phyloP scores from a whole-genome alignment of 2,329 filamentous ascomycete species.

The Tolypocladium sp. region DNA sequence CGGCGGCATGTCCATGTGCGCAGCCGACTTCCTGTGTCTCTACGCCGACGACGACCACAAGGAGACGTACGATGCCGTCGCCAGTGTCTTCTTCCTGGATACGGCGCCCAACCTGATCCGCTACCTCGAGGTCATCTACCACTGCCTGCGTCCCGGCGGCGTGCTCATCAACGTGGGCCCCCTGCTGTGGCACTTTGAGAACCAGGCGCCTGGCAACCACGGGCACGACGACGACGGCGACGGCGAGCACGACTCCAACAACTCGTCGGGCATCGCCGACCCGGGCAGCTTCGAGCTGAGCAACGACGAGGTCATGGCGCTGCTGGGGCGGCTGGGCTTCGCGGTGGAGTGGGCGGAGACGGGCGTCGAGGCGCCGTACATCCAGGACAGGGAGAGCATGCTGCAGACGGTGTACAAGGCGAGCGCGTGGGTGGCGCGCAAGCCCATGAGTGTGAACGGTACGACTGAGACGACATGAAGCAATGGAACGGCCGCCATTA shows the following conservation, averaged over 20 bases:
- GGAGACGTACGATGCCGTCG: conserved; percentile 67
- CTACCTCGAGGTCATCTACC: conserved; percentile 75
- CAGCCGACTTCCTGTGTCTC: conserved; percentile 84
- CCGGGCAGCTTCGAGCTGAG: conserved; percentile 85
- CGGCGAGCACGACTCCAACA: conserved; percentile 37
- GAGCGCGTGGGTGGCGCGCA: conserved; percentile 79
- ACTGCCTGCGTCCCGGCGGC: conserved; percentile 70
- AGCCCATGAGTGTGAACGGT: conserved; percentile 28
- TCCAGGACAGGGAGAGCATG: conserved; percentile 79
- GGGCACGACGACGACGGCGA: conserved; percentile 42
- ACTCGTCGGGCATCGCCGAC: conserved; percentile 66
- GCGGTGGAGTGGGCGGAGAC: conserved; percentile 54
- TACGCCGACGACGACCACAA: conserved; percentile 59
- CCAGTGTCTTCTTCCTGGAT: conserved; percentile 92
- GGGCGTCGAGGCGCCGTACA: conserved; percentile 68
- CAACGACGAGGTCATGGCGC: conserved; percentile 73
- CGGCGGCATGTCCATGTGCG: conserved; percentile 83
- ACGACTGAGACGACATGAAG: background rate
- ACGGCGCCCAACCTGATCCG: conserved; percentile 88
- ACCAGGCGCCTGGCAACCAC: conserved; percentile 52
- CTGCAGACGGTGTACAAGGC: conserved; percentile 73
- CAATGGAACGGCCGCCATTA: background rate
- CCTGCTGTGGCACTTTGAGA: conserved; percentile 91
- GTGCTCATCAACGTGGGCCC: conserved; percentile 86
- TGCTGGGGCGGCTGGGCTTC: conserved; percentile 73